Evolutionary conservation across 1,284 basidiomycete genomes (phyloP).

Genomic region (Marasmius oreades): DNA sequence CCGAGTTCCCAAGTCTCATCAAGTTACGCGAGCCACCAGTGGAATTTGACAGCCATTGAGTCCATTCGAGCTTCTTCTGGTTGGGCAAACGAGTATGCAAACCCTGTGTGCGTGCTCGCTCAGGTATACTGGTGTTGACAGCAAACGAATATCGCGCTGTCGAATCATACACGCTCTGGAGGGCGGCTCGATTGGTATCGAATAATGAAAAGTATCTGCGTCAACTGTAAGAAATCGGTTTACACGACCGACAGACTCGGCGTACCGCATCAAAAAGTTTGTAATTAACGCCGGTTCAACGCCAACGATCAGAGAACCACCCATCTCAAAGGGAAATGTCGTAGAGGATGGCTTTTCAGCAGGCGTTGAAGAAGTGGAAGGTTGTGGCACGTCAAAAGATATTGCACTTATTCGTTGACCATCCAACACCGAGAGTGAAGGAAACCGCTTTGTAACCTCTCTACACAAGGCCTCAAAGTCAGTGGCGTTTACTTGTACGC

Average conservation of each 20-base stretch:
- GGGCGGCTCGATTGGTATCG: conserved; percentile 70
- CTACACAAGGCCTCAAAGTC: conserved; percentile 33
- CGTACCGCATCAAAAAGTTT: conserved; percentile 76
- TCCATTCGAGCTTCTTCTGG: conserved; percentile 78
- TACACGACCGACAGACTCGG: conserved; percentile 6
- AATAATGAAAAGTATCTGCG: conserved; percentile 81
- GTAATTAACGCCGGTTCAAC: conserved; percentile 67
- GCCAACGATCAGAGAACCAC: conserved; percentile 71
- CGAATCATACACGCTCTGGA: conserved; percentile 78
- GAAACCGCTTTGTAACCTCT: conserved; percentile 68
- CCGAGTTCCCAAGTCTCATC: conserved; percentile 55
- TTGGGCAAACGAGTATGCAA: conserved; percentile 69
- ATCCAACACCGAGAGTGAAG: conserved; percentile 70
- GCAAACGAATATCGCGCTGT: conserved; percentile 88
- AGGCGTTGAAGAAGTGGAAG: conserved; percentile 36
- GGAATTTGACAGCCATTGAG: conserved; percentile 57
- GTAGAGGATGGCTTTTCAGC: conserved; percentile 47
- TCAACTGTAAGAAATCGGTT: conserved; percentile 12
- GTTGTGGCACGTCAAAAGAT: conserved; percentile 60
- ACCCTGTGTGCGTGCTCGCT: conserved; percentile 65
- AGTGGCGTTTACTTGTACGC: background rate
- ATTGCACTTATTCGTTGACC: conserved; percentile 72
- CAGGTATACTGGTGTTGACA: conserved; percentile 77
- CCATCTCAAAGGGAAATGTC: conserved; percentile 73
- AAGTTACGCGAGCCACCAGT: conserved; percentile 75